Evolutionary conservation across 164 flowering plant species (phyloP), one percentile per base, ranked within the genome.

Genomic region (Stephania yunnanensis): DNA sequence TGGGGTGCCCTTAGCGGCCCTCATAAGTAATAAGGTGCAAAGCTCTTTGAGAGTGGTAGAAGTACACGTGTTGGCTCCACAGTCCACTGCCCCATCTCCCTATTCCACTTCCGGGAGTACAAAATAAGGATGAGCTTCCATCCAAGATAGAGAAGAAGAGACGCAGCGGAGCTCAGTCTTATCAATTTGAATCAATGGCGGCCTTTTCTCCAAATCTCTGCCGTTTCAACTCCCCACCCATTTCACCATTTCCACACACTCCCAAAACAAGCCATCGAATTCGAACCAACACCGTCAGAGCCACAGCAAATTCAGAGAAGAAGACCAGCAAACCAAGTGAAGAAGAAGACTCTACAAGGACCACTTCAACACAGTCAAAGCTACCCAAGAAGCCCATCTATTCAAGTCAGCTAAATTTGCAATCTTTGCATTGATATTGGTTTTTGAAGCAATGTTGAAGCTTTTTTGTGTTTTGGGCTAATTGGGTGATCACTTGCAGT

Each of bases 351-450:
- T 69, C 20, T 64, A 71, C 20, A 78, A 84, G 55, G n/a, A 64
- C 52, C 78, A 70, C 80, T 25, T 64, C 79, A n/a, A 75, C 68
- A n/a, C 78, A 78, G 52, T 85, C 78, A 36, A 79, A 77, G 74
- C 68, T 9, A 8, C 89, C 86, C 65, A 87, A 86, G 69, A 91
- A 86, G 78, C 93, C 93, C 6, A 92, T 89, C 30, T 91, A 85
- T 74, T 91, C 95, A 11, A 87, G 95, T 91, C 66, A 82, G 83
- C 58, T 52, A 45, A 6, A 29, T 20, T 9, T 25, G 31, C 17
- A 25, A 17, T 71, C 46, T 58, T 42, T 46, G 6, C 65, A 25
- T 66, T 36, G 15, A 48, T 29, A 1, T 42, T 61, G 20, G 7
- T 11, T 17, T 15, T 68, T 9, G 48, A 0, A 1, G 58, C 42